phyloP scores from a whole-genome alignment of 2,329 filamentous ascomycete species.

The Huntiella decipiens region DNA sequence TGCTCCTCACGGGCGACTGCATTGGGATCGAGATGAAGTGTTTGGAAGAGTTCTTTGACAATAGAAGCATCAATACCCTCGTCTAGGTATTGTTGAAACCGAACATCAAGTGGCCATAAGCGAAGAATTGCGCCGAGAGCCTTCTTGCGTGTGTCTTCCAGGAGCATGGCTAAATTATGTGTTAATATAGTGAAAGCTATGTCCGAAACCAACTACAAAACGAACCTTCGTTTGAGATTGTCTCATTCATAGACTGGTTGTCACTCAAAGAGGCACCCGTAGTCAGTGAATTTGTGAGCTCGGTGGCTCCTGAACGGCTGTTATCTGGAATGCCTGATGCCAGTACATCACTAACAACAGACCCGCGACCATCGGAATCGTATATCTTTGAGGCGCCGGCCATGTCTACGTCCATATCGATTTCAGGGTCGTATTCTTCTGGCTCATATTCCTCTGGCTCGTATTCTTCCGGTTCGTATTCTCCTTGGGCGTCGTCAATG shows the following conservation, averaged over 20 bases:
- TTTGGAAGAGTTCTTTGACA: conserved; percentile 45
- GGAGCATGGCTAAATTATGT: neutral
- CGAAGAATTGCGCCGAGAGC: conserved; percentile 50
- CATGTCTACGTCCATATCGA: conserved; percentile 1
- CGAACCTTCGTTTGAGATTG: neutral
- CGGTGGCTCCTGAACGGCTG: too few species aligned
- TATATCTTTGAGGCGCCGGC: neutral
- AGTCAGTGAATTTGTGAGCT: too few species aligned
- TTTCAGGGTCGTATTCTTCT: conserved; percentile 4
- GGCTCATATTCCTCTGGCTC: conserved; percentile 9
- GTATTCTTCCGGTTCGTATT: conserved; percentile 6
- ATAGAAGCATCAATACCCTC: conserved; percentile 50
- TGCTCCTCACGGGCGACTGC: conserved; percentile 9
- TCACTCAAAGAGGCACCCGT: too few species aligned
- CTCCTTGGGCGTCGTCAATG: neutral
- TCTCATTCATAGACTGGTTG: neutral
- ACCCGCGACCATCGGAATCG: conserved; percentile 7
- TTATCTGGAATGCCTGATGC: too few species aligned
- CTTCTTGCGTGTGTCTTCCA: conserved; percentile 29
- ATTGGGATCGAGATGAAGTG: conserved; percentile 41
- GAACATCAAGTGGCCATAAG: conserved; percentile 46
- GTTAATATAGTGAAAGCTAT: neutral
- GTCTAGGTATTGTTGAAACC: conserved; percentile 52
- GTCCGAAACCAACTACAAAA: neutral
- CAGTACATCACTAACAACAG: neutral